Percentiles rank a stretch among this genome's conserved stretches.
Conservation (phyloP, 768 basidiomycete genomes). For the Lactifluus subvellereus region DNA sequence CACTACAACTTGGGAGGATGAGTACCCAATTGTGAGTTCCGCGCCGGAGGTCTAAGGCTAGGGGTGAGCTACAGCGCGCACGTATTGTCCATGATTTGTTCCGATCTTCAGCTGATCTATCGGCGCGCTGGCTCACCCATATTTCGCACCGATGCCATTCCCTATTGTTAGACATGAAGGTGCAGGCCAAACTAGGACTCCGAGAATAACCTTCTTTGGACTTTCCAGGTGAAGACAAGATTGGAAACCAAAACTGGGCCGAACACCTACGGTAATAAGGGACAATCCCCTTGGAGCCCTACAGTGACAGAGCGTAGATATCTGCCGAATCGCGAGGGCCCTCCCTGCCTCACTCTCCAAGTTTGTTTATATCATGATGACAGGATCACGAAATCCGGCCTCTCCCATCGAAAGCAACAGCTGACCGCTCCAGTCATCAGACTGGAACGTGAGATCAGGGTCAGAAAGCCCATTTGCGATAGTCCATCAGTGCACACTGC, state of each 20-base stretch:
- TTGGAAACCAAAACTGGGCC: background rate
- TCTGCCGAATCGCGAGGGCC: background rate
- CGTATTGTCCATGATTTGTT: background rate
- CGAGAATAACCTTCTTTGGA: background rate
- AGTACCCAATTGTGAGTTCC: background rate
- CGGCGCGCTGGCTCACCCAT: background rate
- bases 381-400: conserved; percentile 1
- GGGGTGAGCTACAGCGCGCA: background rate
- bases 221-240: background rate
- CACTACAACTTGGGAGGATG: background rate
- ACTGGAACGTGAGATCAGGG: conserved; percentile 10
- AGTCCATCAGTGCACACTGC: background rate
- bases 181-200: background rate
- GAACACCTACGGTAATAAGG: background rate
- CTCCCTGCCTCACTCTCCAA: background rate
- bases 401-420: background rate
- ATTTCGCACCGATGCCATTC: background rate
- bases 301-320: background rate
- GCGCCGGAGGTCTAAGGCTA: background rate
- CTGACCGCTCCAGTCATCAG: background rate
- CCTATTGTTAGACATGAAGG: background rate
- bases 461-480: conserved; percentile 12
- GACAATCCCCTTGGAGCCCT: background rate
- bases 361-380: background rate
- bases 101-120: conserved; percentile 5